phyloP scores from a whole-genome alignment of 305 asterid species.

The Coffea humblotiana region DNA sequence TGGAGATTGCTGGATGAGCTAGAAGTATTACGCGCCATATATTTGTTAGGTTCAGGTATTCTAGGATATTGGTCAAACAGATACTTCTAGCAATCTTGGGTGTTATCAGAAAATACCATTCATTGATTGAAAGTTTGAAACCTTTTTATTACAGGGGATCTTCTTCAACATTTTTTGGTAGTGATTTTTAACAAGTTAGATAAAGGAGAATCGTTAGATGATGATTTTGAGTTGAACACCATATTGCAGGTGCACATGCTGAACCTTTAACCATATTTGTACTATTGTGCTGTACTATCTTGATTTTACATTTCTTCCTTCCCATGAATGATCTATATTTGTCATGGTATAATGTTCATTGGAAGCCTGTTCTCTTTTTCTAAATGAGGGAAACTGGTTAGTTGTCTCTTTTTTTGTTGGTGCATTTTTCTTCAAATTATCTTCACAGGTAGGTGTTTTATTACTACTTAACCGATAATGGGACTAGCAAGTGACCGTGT shows the following conservation, averaged over 20 bases:
- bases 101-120: neutral
- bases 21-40: conserved; percentile 85
- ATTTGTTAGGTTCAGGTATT: conserved; percentile 92
- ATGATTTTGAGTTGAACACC: conserved; percentile 96
- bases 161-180: conserved; percentile 85
- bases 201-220: conserved; percentile 89
- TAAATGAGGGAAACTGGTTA: neutral
- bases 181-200: conserved; percentile 84
- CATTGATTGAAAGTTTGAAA: conserved; percentile 3
- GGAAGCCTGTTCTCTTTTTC: neutral
- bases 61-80: conserved; percentile 12
- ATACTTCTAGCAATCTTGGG: neutral
- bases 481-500: neutral
- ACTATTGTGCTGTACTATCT: neutral
- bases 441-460: neutral
- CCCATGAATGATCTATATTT: neutral
- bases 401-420: neutral
- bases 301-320: neutral
- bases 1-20: conserved; percentile 93
- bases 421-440: neutral
- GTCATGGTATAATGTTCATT: neutral
- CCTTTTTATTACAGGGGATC: conserved; percentile 67
- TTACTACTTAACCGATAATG: neutral
- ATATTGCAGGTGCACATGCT: conserved; percentile 69
- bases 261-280: conserved; percentile 15